Evolutionary conservation across 345 rosid species (phyloP), one percentile per base, ranked within the genome.

Genomic region (Alliaria petiolata): DNA sequence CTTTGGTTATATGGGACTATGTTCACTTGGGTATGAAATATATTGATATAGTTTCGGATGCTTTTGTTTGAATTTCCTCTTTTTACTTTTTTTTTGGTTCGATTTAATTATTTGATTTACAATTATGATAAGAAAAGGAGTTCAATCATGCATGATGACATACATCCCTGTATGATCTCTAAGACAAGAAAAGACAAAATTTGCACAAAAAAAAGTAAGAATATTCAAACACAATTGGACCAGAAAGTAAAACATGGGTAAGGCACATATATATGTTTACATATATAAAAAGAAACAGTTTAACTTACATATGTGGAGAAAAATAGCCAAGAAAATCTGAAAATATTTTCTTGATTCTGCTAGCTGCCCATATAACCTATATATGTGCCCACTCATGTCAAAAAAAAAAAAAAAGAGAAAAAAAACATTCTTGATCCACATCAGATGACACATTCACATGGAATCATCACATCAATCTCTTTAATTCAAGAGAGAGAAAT

Each of bases 401-500:
- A 73, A 65, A 55, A 38, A 69, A n/a, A 26, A 16, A 3, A 34
- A 52, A n/a, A n/a, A n/a, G n/a, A n/a, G n/a, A n/a, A n/a, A 16
- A 75, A n/a, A 52, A 62, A 45, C 52, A 69, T 70, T 70, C 71
- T 47, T 70, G 76, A 69, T 62, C 62, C 55, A 76, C 75, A 69
- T 69, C 70, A 47, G 60, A 76, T 76, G 76, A 69, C 71, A 76
- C 71, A 76, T 76, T 69, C 79, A 76, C 79, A 76, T 76, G 68
- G 62, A 53, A 59, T 57, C 40, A 60, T 69, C 79, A 69, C 75
- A 69, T 76, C 74, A 69, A 68, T 69, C 75, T 76, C 71, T 62
- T 70, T 63, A 47, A 63, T 62, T 45, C 38, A 62, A 69, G 75
- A 76, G 66, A 76, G 70, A 69, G 61, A 55, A 76, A 63, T 38